Conservation (phyloP, 352 stramenopile species). For the Globisporangium cylindrosporum region DNA sequence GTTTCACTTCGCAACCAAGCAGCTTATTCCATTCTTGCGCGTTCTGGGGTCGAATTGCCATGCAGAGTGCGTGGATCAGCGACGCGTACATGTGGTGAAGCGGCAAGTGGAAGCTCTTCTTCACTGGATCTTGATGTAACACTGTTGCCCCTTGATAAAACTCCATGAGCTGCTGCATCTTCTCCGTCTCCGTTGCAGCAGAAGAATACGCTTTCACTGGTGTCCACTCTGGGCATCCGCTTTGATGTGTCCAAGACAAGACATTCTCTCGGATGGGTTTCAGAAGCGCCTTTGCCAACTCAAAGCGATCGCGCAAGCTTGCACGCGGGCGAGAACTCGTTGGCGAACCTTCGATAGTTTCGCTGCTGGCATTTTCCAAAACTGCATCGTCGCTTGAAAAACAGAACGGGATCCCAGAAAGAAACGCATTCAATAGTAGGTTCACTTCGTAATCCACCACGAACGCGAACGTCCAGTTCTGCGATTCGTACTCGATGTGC, state of each 20-base stretch:
- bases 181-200: slow-evolving; percentile 14
- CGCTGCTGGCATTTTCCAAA: slow-evolving; percentile 23
- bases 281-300: slow-evolving; percentile 45
- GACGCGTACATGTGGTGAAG: slow-evolving; percentile 77
- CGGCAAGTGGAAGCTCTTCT: slow-evolving; percentile 71
- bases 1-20: slow-evolving; percentile 23
- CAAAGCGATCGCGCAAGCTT: slow-evolving; percentile 22
- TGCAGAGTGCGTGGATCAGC: slow-evolving; percentile 47
- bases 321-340: slow-evolving; percentile 15
- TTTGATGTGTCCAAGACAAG: slow-evolving; percentile 30
- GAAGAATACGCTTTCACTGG: slow-evolving; percentile 10
- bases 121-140: slow-evolving; percentile 26
- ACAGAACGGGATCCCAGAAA: slow-evolving; percentile 53
- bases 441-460: slow-evolving; percentile 84
- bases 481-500: slow-evolving; percentile 82
- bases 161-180: slow-evolving; percentile 26
- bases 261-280: slow-evolving; percentile 34
- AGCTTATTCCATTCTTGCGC: slow-evolving; percentile 47
- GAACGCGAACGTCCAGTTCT: slow-evolving; percentile 83
- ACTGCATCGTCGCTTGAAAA: slow-evolving; percentile 26
- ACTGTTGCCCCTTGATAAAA: slow-evolving; percentile 40
- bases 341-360: slow-evolving; percentile 26
- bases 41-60: slow-evolving; percentile 36
- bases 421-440: slow-evolving; percentile 64
- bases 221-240: slow-evolving; percentile 34